phyloP scores from a whole-genome alignment of 2,329 filamentous ascomycete species.

The Metarhizium robertsii region DNA sequence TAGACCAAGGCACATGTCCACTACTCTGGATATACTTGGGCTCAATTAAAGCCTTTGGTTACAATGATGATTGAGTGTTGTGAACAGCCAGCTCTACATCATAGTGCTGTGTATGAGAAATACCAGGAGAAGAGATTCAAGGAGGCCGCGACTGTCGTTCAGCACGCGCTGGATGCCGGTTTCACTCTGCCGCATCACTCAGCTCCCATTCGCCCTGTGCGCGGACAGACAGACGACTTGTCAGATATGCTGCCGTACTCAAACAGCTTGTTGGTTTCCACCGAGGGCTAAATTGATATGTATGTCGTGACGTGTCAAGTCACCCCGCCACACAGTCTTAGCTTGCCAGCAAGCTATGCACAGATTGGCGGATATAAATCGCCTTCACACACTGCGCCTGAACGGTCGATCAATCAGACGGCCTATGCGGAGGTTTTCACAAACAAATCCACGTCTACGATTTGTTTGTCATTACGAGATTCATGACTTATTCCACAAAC shows the following conservation, averaged over 20 bases:
- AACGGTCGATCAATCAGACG: background rate
- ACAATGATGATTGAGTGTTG: slow-evolving; percentile 80
- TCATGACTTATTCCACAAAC: slow-evolving; percentile 8
- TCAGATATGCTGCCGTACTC: slow-evolving; percentile 16
- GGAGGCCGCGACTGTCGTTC: slow-evolving; percentile 70
- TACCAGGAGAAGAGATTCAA: slow-evolving; percentile 85
- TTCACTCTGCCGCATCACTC: slow-evolving; percentile 38
- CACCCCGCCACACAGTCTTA: background rate
- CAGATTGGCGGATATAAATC: background rate
- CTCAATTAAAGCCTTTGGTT: slow-evolving; percentile 71
- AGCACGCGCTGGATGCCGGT: slow-evolving; percentile 58
- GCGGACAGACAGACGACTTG: slow-evolving; percentile 13
- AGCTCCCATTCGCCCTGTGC: slow-evolving; percentile 26
- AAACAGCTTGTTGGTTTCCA: slow-evolving; percentile 20
- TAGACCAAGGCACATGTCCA: slow-evolving; percentile 76
- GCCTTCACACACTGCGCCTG: background rate
- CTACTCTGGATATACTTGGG: slow-evolving; percentile 88
- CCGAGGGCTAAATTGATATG: slow-evolving; percentile 11
- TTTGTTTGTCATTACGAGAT: slow-evolving; percentile 8
- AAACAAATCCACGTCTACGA: background rate
- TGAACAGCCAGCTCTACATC: slow-evolving; percentile 69
- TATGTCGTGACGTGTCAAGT: background rate
- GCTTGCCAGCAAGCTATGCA: background rate
- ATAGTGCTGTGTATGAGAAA: slow-evolving; percentile 82
- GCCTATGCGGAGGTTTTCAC: background rate